These are phyloP conservation scores for Daldinia sp. DNA, from an alignment of 2,329 filamentous ascomycete species.

Conservation along the genomic window DNA sequence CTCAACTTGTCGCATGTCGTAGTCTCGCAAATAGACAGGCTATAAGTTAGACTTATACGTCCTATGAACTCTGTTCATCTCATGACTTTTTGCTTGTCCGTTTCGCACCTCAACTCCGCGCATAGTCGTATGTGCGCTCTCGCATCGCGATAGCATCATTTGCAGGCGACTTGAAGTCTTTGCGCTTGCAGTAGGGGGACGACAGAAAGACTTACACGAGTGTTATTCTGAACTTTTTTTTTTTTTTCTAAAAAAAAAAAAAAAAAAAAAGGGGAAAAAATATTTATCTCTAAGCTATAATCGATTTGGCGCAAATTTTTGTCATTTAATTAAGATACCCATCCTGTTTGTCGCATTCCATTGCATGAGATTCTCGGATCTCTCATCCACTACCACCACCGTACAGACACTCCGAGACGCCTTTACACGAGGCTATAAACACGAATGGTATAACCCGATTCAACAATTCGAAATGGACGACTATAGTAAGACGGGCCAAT, in stretches of 20 bases:
- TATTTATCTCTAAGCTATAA: background rate
- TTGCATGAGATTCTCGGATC: constrained; percentile 39
- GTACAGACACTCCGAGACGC: constrained; percentile 31
- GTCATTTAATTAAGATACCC: constrained; percentile 27
- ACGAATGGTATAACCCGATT: constrained; percentile 40
- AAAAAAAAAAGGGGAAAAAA: background rate
- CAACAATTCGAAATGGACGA: constrained; percentile 50
- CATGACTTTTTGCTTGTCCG: constrained; percentile 7
- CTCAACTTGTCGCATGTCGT: background rate
- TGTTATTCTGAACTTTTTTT: constrained; percentile 25
- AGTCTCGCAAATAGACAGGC: constrained; percentile 1
- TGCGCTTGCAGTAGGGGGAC: constrained; percentile 70
- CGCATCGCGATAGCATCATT: constrained; percentile 55
- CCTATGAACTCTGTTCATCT: constrained; percentile 7
- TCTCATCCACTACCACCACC: constrained; percentile 11
- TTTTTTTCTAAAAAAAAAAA: background rate
- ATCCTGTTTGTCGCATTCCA: constrained; percentile 1
- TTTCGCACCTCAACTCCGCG: background rate
- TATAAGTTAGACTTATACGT: constrained; percentile 21
- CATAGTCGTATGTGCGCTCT: constrained; percentile 57
- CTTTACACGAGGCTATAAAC: constrained; percentile 20
- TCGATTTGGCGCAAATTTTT: constrained; percentile 10
- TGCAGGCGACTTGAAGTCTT: constrained; percentile 75
- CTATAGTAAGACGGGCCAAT: constrained; percentile 45
- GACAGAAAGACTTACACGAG: constrained; percentile 66